Evolutionary conservation across 495 filamentous ascomycete species (phyloP), one percentile per base, ranked within the genome.

Genomic region (Daldinia grandis): DNA sequence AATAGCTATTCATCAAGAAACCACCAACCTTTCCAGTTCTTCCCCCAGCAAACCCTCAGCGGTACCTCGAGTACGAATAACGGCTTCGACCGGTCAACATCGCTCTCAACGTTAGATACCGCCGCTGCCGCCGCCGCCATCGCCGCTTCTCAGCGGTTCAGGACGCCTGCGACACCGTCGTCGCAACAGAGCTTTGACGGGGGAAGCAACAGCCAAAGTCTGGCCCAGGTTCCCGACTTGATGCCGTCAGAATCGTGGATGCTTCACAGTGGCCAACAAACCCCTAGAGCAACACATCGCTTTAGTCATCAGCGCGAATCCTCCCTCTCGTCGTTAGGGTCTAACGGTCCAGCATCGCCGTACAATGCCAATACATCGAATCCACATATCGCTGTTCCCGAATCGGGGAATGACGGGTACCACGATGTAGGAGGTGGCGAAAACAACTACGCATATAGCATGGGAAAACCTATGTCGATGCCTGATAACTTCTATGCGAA

Each of bases 261-360:
- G 55, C 65, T 75, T 50, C 69, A 71, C 30, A 74, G 63, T 17
- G 76, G 70, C 58, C 82, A 81, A 58, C 75, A 81, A 51, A 83
- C 80, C 28, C 79, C 80, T 15, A 78, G 80, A 74, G 77, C 79
- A 8, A 44, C 73, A 27, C 74, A 80, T 50, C 76, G 76, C 5
- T 71, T 82, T 42, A 73, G 77, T n/a, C 85, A 88, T 68, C 79
- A 84, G 50, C 83, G 86, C 62, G 84, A 87, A 68, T 83, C 83
- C 9, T 87, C 85, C 25, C 78, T 83, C 40, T 88, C 86, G 0
- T 87, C 86, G 2, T 61, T 87, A 56, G 85, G 83, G n/a, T 87
- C 86, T 1, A 78, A 84, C 53, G 81, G 85, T 8, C 86, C 86
- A 17, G 76, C 81, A 0, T 88, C 86, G 37, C 86, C 86, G 25